Conservation (phyloP, 1,284 basidiomycete genomes). For the Boletus sp. region DNA sequence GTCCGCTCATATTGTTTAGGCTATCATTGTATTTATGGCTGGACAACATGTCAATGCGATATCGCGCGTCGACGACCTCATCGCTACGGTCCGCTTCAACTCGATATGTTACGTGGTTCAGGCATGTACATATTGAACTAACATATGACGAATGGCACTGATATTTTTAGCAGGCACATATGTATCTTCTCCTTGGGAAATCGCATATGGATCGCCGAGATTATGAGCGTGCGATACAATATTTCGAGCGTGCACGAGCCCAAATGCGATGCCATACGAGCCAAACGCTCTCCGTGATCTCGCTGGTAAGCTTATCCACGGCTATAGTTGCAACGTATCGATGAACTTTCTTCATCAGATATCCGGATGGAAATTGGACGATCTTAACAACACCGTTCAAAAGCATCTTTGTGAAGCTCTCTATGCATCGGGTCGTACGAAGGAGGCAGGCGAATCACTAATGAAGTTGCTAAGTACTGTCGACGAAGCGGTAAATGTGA, state of each 20-base stretch:
- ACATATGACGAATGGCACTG: not conserved
- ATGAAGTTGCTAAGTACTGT: not conserved
- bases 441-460: not conserved
- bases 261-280: not conserved
- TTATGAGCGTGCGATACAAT: not conserved
- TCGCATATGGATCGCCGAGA: not conserved
- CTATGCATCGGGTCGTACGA: not conserved
- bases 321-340: not conserved
- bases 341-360: not conserved
- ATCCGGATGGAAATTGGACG: conserved; percentile 1
- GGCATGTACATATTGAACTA: too few relatives aligned
- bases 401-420: not conserved
- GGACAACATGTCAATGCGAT: not conserved
- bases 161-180: not conserved
- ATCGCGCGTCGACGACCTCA: not conserved
- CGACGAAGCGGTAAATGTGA: not conserved
- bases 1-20: not conserved
- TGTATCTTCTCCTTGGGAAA: not conserved
- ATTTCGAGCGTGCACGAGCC: not conserved
- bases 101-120: not conserved
- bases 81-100: not conserved
- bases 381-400: not conserved
- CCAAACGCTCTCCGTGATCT: not conserved
- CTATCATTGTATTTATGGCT: not conserved
- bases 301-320: not conserved